Evolutionary conservation across 768 basidiomycete genomes (phyloP).

Genomic region (Lentinula boryana): DNA sequence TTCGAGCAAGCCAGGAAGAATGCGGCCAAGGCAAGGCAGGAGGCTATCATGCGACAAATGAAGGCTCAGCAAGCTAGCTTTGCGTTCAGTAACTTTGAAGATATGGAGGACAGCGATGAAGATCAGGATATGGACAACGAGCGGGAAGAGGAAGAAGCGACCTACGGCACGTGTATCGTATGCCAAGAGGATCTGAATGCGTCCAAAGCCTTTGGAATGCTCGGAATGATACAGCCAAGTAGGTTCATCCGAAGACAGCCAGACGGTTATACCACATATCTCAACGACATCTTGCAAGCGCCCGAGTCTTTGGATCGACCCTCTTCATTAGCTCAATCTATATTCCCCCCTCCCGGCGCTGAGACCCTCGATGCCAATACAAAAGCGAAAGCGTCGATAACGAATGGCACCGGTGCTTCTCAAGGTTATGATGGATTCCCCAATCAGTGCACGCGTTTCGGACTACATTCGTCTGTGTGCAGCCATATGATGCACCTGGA

Average conservation of each 20-base stretch:
- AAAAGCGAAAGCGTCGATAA: constrained; percentile 18
- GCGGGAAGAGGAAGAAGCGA: constrained; percentile 36
- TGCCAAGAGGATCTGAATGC: constrained; percentile 90
- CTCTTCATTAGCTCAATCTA: constrained; percentile 6
- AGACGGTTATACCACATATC: constrained; percentile 53
- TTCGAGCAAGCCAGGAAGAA: constrained; percentile 70
- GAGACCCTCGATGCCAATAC: constrained; percentile 36
- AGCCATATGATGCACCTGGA: constrained; percentile 96
- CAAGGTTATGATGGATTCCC: constrained; percentile 74
- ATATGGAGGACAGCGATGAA: constrained; percentile 67
- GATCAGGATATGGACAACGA: constrained; percentile 46
- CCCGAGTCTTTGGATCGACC: constrained; percentile 62
- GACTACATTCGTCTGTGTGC: constrained; percentile 82
- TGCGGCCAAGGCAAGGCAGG: constrained; percentile 87
- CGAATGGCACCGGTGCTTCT: constrained; percentile 16
- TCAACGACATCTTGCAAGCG: constrained; percentile 68
- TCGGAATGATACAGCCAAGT: constrained; percentile 87
- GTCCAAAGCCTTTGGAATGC: constrained; percentile 71
- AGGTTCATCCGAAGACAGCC: constrained; percentile 75
- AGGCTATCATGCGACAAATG: constrained; percentile 94
- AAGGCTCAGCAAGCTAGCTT: constrained; percentile 88
- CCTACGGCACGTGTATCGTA: constrained; percentile 93
- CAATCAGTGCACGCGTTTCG: constrained; percentile 68
- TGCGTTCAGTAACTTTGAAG: constrained; percentile 70
- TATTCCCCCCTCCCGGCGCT: constrained; percentile 44